A percentile compares a stretch with the other conserved stretches of the same genome.
Conservation (phyloP, 768 basidiomycete species). For the Termitomyces sp. region DNA sequence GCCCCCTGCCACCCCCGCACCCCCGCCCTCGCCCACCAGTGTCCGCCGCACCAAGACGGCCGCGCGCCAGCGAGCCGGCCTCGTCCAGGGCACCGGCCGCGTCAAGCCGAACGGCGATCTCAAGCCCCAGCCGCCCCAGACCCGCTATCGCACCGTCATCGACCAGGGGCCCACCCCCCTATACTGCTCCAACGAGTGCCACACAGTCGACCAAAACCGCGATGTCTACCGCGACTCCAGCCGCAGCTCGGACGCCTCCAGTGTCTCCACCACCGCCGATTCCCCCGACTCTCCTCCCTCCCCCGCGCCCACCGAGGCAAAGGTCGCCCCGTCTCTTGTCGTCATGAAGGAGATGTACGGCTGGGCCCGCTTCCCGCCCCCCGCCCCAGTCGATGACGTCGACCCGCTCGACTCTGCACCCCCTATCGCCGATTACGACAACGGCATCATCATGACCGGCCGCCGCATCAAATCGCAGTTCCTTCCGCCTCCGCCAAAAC, state of each 20-base stretch:
- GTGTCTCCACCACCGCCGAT: constrained; percentile 18
- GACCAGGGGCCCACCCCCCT: constrained; percentile 77
- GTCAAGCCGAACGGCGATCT: constrained; percentile 46
- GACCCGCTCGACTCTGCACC: constrained; percentile 8
- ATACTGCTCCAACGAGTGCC: constrained; percentile 81
- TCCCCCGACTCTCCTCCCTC: too few relatives aligned
- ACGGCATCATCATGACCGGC: constrained; percentile 68
- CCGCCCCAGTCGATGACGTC: constrained; percentile 28
- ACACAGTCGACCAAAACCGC: constrained; percentile 49
- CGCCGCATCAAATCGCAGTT: constrained; percentile 43
- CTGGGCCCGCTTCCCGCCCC: constrained; percentile 51
- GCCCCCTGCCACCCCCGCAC: constrained; percentile 27
- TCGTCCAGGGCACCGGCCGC: constrained; percentile 62
- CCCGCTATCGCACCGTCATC: constrained; percentile 56
- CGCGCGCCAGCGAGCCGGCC: constrained; percentile 30
- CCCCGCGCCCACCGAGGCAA: too few relatives aligned
- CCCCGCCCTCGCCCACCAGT: constrained; percentile 27
- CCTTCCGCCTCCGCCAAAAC: constrained; percentile 36
- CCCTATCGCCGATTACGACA: constrained; percentile 36
- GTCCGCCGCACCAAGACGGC: constrained; percentile 21
- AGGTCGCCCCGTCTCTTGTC: constrained; percentile 22
- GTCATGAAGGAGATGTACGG: constrained; percentile 31
- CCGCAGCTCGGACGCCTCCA: constrained; percentile 6
- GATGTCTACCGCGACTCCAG: constrained; percentile 36
- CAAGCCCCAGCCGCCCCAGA: constrained; percentile 29